Evolutionary conservation across 2,329 filamentous ascomycete genomes (phyloP).

Genomic region (Neopestalotiopsis sp.): DNA sequence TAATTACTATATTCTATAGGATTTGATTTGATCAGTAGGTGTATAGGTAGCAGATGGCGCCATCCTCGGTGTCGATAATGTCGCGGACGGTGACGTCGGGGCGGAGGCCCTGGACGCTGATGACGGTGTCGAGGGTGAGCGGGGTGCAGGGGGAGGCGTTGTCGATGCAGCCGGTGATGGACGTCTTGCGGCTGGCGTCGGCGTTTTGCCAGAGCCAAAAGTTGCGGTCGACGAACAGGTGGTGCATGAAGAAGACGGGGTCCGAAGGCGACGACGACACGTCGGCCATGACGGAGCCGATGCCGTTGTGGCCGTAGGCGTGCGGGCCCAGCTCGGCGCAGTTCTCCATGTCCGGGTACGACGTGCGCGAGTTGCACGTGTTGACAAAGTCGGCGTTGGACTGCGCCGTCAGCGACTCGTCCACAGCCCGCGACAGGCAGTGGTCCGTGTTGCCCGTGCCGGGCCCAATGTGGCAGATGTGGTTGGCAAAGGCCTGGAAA

Average conservation of each 20-base stretch:
- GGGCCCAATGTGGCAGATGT: conserved; percentile 23
- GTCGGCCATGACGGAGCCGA: conserved; percentile 38
- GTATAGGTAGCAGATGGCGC: conserved; percentile 20
- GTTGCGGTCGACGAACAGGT: conserved; percentile 29
- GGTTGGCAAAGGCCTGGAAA: conserved; percentile 29
- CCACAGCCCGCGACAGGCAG: conserved; percentile 37
- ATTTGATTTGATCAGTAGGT: conserved; percentile 12
- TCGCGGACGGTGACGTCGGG: conserved; percentile 18
- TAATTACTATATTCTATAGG: background rate
- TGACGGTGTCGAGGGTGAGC: conserved; percentile 15
- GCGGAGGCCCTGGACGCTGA: conserved; percentile 16
- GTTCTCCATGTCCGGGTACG: conserved; percentile 19
- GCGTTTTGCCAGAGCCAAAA: conserved; percentile 19
- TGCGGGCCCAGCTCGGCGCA: conserved; percentile 28
- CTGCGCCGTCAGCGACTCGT: conserved; percentile 26
- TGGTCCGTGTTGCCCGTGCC: conserved; percentile 24
- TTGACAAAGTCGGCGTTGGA: conserved; percentile 22
- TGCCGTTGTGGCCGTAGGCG: conserved; percentile 39
- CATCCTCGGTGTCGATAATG: conserved; percentile 16
- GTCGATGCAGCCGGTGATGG: conserved; percentile 23
- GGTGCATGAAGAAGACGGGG: conserved; percentile 41
- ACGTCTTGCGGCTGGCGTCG: conserved; percentile 14
- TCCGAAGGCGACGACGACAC: conserved; percentile 36
- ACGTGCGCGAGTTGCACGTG: conserved; percentile 20
- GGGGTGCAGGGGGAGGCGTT: conserved; percentile 26